These are phyloP conservation scores for Yamadazyma diospyri DNA, from an alignment of 1,139 yeast species.

Conservation along the genomic window DNA sequence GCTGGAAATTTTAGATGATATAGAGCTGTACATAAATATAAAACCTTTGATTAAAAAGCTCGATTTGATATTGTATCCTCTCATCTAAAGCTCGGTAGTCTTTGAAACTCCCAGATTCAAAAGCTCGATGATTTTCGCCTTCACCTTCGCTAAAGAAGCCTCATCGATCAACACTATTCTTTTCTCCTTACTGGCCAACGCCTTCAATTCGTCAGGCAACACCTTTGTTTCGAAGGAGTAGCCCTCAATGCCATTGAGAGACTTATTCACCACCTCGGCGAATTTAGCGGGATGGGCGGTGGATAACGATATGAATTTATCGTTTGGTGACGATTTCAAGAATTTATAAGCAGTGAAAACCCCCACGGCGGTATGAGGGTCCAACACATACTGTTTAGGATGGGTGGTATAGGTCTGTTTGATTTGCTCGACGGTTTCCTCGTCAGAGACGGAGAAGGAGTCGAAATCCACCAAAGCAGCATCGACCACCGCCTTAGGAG, in stretches of 20 bases:
- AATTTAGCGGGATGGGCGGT: slow-evolving; percentile 99
- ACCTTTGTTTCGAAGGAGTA: slow-evolving; percentile 87
- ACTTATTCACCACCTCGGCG: slow-evolving; percentile 88
- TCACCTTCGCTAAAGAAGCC: slow-evolving; percentile 70
- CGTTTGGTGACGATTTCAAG: slow-evolving; percentile 44
- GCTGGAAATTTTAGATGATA: background rate
- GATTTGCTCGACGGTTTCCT: slow-evolving; percentile 74
- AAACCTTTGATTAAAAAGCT: too few species aligned
- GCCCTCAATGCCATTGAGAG: slow-evolving; percentile 60
- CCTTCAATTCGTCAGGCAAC: slow-evolving; percentile 81
- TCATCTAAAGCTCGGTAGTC: too few species aligned
- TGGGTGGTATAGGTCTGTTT: slow-evolving; percentile 58
- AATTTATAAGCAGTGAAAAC: slow-evolving; percentile 70
- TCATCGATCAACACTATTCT: slow-evolving; percentile 73
- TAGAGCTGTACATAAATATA: too few species aligned
- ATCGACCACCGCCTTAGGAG: slow-evolving; percentile 58
- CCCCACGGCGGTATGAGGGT: slow-evolving; percentile 97
- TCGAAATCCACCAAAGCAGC: slow-evolving; percentile 69
- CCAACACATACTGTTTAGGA: slow-evolving; percentile 75
- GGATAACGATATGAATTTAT: slow-evolving; percentile 73
- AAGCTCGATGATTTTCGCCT: slow-evolving; percentile 69
- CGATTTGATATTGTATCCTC: too few species aligned
- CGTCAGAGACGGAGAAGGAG: slow-evolving; percentile 77
- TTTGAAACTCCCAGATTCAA: too few species aligned
- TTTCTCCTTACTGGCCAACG: slow-evolving; percentile 66